Base-by-base conservation (phyloP, 2,329 filamentous ascomycete genomes). In the Penicillium sp. region DNA sequence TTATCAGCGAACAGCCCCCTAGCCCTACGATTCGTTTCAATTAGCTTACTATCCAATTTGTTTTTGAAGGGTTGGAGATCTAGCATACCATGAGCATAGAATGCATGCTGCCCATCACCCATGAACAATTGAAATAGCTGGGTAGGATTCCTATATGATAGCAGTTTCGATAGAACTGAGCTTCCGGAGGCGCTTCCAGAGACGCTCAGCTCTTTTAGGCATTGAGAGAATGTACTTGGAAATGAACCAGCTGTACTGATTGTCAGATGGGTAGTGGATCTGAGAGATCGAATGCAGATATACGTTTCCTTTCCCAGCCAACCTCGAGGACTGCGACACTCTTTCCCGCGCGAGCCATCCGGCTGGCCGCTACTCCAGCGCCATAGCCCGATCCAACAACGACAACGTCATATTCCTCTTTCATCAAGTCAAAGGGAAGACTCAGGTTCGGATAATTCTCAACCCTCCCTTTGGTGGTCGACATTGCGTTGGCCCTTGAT, bases 331-430 rank as follows among this genome's bases (percentile, higher is more conserved):
- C 72, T 60, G 86, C 89, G 1, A 90, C 87, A 2, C 78, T 81
- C 68, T 87, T 80, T 2, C 78, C 82, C 1, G 82, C 82, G 55
- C 87, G 81, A 3, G 87, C 83, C 81, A 89, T 85, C 11, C 87
- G 81, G 22, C 85, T 85, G 0, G 87, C 87, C 2, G 87, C 87
- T 19, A 90, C 83, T 24, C 82, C 84, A 40, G 86, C 87, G 24
- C 88, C 88, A 70, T 90, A 90, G 1, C 88, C 88, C 10, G 86
- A 89, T 1, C 88, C 87, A 58, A 90, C 84, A 33, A 90, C 85
- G 11, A 90, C 81, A 40, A 83, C 83, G 73, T 90, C 87, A 31
- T 46, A 46, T 64, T 90, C 90, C 11, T 55, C 59, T n/a, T 41
- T 55, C 40, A 60, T 60, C 14, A 22, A 53, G 6, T 55, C 24